Conservation (phyloP, 2,329 filamentous ascomycete genomes). For the Arthrobotrys sphaeroides region DNA sequence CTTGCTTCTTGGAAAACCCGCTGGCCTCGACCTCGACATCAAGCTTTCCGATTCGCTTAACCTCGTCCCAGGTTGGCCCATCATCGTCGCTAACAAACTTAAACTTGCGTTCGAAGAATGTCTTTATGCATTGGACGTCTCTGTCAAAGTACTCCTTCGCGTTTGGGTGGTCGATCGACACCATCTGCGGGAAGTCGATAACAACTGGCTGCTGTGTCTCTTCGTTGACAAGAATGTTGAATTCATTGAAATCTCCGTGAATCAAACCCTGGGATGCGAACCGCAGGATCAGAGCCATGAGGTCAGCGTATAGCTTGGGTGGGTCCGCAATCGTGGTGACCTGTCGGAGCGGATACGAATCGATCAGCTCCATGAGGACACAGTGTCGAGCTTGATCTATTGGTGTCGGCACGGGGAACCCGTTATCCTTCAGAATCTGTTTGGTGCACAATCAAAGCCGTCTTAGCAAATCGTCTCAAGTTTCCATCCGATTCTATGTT, state of each 20-base stretch:
- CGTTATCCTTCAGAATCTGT: constrained; percentile 74
- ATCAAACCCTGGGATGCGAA: constrained; percentile 89
- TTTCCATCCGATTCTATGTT: background rate
- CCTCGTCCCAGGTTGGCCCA: constrained; percentile 88
- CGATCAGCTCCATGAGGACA: constrained; percentile 92
- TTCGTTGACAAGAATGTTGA: constrained; percentile 95
- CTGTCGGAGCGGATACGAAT: constrained; percentile 90
- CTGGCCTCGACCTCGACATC: constrained; percentile 91
- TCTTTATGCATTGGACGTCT: constrained; percentile 93
- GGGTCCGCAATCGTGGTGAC: constrained; percentile 85
- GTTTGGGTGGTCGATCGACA: constrained; percentile 91
- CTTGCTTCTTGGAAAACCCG: constrained; percentile 96
- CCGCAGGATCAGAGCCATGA: constrained; percentile 84
- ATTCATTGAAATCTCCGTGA: constrained; percentile 98
- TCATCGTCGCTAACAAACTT: constrained; percentile 82
- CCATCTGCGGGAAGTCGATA: constrained; percentile 98
- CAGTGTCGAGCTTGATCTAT: constrained; percentile 91
- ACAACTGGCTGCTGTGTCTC: constrained; percentile 73
- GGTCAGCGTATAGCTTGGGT: constrained; percentile 84
- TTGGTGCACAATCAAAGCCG: background rate
- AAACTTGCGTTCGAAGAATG: constrained; percentile 89
- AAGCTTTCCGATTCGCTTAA: constrained; percentile 76
- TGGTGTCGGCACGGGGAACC: constrained; percentile 88
- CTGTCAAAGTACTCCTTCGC: constrained; percentile 98
- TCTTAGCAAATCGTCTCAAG: constrained; percentile 19